Evolutionary conservation across 345 rosid genomes (phyloP).

Genomic region (Hypericum androsaemum): DNA sequence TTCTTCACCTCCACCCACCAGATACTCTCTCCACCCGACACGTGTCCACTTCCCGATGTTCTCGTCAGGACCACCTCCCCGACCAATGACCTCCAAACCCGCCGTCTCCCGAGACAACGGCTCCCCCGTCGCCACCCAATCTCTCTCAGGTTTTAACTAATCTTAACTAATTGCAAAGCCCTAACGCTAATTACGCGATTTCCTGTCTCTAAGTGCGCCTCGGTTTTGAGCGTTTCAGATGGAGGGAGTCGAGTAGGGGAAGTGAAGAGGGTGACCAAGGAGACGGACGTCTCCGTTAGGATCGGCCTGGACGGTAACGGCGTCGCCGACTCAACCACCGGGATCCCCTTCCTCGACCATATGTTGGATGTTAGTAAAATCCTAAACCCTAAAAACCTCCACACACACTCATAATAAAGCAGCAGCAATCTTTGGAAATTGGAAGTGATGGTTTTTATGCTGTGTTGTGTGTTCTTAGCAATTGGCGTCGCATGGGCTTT

Average conservation of each 20-base stretch:
- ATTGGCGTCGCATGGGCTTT: slow-evolving; percentile 89
- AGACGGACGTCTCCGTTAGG: slow-evolving; percentile 68
- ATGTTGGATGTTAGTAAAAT: slow-evolving; percentile 65
- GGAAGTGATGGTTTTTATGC: not conserved
- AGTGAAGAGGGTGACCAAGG: slow-evolving; percentile 74
- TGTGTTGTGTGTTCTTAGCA: slow-evolving; percentile 38
- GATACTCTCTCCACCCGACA: no score
- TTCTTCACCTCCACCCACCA: no score
- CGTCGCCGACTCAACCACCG: slow-evolving; percentile 56
- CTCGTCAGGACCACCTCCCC: no score
- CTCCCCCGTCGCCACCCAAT: no score
- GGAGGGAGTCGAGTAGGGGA: slow-evolving; percentile 50
- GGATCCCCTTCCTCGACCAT: slow-evolving; percentile 85
- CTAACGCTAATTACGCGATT: not conserved
- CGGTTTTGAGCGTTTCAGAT: slow-evolving; percentile 1
- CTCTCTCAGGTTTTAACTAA: no score
- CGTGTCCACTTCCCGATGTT: no score
- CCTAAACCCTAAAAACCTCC: not conserved
- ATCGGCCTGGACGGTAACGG: slow-evolving; percentile 84
- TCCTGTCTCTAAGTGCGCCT: not conserved
- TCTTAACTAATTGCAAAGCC: no score
- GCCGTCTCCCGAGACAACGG: no score
- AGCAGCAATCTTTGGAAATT: not conserved
- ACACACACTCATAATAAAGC: no score
- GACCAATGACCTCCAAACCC: no score